A percentile compares a stretch with the other conserved stretches of the same genome.
phyloP scores from a whole-genome alignment of 768 basidiomycete genomes.

The Podaxis sp. region DNA sequence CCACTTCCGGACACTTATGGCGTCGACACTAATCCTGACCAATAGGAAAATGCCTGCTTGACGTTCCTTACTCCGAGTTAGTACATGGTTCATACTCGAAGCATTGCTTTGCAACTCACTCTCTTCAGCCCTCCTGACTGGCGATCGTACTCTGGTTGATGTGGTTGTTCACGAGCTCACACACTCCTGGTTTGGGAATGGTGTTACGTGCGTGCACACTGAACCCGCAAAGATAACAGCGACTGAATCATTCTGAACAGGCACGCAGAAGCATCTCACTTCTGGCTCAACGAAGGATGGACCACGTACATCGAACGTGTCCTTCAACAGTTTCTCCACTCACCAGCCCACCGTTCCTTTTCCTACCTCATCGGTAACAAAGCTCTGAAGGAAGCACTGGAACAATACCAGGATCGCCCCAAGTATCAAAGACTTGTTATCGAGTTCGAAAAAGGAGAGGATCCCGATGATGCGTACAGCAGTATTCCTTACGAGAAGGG shows the following conservation, averaged over 20 bases:
- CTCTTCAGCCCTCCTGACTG: conserved; percentile 70
- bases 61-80: conserved; percentile 87
- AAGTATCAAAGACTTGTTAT: conserved; percentile 82
- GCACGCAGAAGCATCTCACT: conserved; percentile 73
- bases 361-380: conserved; percentile 77
- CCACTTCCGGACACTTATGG: neutral
- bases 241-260: conserved; percentile 26
- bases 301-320: conserved; percentile 92
- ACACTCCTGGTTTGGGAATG: conserved; percentile 94
- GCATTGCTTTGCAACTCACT: neutral
- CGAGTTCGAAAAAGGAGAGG: conserved; percentile 69
- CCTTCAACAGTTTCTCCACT: conserved; percentile 66
- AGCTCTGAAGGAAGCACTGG: conserved; percentile 68
- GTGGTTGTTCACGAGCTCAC: conserved; percentile 87
- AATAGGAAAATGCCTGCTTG: conserved; percentile 87
- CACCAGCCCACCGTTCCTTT: conserved; percentile 77
- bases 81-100: conserved; percentile 17
- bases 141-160: conserved; percentile 84
- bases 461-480: conserved; percentile 76
- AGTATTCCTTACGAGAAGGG: conserved; percentile 88
- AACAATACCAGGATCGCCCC: conserved; percentile 55
- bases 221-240: neutral
- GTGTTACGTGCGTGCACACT: conserved; percentile 56
- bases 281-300: conserved; percentile 93
- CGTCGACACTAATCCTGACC: neutral